Evolutionary conservation across 2,329 filamentous ascomycete genomes (phyloP).

Genomic region (Albifimbria verrucaria): DNA sequence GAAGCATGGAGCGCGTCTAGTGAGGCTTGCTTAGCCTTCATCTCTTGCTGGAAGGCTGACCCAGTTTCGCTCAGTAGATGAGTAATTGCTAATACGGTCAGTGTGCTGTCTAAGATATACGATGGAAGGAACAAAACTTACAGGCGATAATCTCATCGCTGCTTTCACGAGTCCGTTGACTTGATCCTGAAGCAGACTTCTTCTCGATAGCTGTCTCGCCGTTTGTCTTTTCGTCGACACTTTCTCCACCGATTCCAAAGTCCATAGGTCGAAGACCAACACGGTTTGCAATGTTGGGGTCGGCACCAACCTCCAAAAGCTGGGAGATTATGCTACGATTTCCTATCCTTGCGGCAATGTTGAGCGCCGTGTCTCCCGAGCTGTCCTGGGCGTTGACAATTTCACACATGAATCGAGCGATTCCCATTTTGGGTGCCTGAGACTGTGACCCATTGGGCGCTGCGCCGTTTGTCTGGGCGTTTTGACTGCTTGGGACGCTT

Average conservation of each 20-base stretch:
- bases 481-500: conserved; percentile 56
- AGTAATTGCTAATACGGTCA: conserved; percentile 80
- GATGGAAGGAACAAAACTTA: conserved; percentile 47
- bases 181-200: conserved; percentile 41
- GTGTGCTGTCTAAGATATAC: no score
- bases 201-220: conserved; percentile 41
- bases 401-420: conserved; percentile 92
- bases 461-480: conserved; percentile 27
- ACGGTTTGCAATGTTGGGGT: conserved; percentile 87
- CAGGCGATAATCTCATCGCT: conserved; percentile 77
- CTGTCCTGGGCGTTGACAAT: conserved; percentile 96
- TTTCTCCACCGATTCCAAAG: conserved; percentile 81
- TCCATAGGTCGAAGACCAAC: conserved; percentile 87
- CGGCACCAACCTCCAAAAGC: conserved; percentile 88
- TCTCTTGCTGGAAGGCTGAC: conserved; percentile 73
- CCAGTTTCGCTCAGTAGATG: conserved; percentile 78
- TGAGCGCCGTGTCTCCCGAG: conserved; percentile 89
- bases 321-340: conserved; percentile 97
- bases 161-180: conserved; percentile 63
- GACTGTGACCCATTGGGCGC: conserved; percentile 37
- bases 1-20: conserved; percentile 80
- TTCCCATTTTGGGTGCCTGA: conserved; percentile 65
- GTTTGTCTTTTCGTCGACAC: conserved; percentile 40
- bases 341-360: conserved; percentile 87
- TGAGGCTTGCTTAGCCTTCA: conserved; percentile 77